Conservation (phyloP, 2,329 filamentous ascomycete genomes). For the Microcyclospora tardicrescens region DNA sequence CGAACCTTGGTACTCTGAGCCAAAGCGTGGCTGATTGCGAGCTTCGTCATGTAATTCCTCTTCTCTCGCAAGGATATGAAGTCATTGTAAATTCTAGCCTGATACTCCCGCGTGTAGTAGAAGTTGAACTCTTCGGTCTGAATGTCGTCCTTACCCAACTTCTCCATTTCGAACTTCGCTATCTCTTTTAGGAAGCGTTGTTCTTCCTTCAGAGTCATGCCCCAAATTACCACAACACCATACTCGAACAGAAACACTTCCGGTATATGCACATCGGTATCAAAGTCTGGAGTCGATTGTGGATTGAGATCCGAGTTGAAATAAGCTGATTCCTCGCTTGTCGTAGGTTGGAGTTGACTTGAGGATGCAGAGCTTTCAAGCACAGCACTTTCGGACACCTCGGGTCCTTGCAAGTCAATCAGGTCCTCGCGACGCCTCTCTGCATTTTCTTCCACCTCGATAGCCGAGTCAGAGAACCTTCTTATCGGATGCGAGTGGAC, state of each 20-base stretch:
- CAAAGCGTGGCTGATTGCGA: slow-evolving; percentile 89
- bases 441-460: slow-evolving; percentile 48
- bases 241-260: slow-evolving; percentile 97
- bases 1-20: slow-evolving; percentile 84
- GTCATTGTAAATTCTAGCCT: slow-evolving; percentile 97
- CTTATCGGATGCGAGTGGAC: slow-evolving; percentile 37
- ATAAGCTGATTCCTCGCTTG: neutral
- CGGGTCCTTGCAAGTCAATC: slow-evolving; percentile 19
- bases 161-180: slow-evolving; percentile 84
- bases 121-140: slow-evolving; percentile 99
- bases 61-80: slow-evolving; percentile 93
- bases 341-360: neutral
- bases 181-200: slow-evolving; percentile 86
- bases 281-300: slow-evolving; percentile 53
- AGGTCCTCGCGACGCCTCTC: slow-evolving; percentile 23
- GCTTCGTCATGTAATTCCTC: slow-evolving; percentile 94
- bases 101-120: slow-evolving; percentile 96
- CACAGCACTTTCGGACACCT: too few species aligned
- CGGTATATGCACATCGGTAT: slow-evolving; percentile 77
- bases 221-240: slow-evolving; percentile 95
- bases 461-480: slow-evolving; percentile 59
- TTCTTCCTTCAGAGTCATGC: slow-evolving; percentile 85
- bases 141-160: slow-evolving; percentile 73
- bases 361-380: too few species aligned
- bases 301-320: neutral